Base-by-base conservation (phyloP, 257 asterid genomes). In the Mentha longifolia region DNA sequence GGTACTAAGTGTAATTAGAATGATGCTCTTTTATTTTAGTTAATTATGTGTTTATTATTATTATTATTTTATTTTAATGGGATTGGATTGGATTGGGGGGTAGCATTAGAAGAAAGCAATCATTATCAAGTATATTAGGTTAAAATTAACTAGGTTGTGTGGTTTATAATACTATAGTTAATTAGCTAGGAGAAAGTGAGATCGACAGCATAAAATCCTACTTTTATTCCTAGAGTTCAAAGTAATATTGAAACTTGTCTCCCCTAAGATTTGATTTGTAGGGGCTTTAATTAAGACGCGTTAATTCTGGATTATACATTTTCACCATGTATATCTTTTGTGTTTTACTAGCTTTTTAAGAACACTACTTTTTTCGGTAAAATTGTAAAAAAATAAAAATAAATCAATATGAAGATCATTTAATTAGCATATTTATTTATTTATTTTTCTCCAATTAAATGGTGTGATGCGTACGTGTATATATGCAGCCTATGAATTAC, bases 1-100 rank as follows among this genome's bases (percentile, higher is more conserved):
- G 77, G 91, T 84, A 84, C 90, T 65, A 82, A 81, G 79, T 80
- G 81, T 77, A 52, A 75, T 77, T 76, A 73, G 39, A 50, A 52
- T 77, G 68, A 68, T 76, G 65, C 71, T 65, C 59, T 63, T 17
- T 63, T 55, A 5, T 22, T 22, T 22, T 22, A 22, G 2, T 35
- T 35, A 35, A 35, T 35, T 35, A 35, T 73, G 37, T 54, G 8
- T 41, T 41, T 2, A 28, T 2, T 49, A 12, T 70, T 10, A 22
- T 5, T 19, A 2, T 62, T 63, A 13, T 12, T 70, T 31, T 37
- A 2, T 61, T 19, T 49, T 30, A 58, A 22, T 25, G 14, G 30
- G 9, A 39, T 59, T 61, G 70, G 64, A 56, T 13, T 30, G 46
- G 14, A 41, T 60, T 61, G 70, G 1, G 1, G 64, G 70, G 35